These are phyloP conservation scores for Inga oerstediana DNA, from an alignment of 306 rosid genomes.

Conservation along the genomic window DNA sequence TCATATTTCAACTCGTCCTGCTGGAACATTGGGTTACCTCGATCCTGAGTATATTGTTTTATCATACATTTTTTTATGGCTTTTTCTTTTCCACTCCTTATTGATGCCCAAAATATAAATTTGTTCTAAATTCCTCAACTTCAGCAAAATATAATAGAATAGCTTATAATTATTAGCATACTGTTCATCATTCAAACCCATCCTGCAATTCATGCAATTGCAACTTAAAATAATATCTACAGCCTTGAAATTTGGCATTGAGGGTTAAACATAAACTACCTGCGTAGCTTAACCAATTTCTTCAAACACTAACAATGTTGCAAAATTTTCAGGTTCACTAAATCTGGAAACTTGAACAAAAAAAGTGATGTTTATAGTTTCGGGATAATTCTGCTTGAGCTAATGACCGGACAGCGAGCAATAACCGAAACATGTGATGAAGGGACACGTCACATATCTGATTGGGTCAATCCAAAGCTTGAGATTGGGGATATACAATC, in stretches of 20 bases:
- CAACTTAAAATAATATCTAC: not conserved
- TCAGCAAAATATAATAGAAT: not conserved
- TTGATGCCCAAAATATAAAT: not conserved
- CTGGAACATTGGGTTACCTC: constrained; percentile 37
- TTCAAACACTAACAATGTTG: not conserved
- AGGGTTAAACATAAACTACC: not conserved
- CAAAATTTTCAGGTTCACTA: not conserved
- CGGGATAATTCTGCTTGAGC: constrained; percentile 33
- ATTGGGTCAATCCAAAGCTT: constrained; percentile 7
- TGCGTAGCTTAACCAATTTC: not conserved
- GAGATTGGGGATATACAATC: constrained; percentile 20
- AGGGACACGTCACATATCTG: not conserved
- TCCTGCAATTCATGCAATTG: not conserved
- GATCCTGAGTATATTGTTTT: constrained; percentile 41
- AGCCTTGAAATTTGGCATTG: no score
- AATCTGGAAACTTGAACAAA: not conserved
- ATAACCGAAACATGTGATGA: not conserved
- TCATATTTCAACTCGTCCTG: constrained; percentile 37
- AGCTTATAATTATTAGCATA: no score
- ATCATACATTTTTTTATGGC: no score
- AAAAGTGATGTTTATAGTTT: constrained; percentile 20
- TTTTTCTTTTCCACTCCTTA: not conserved
- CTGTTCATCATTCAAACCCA: no score
- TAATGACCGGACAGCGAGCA: constrained; percentile 29
- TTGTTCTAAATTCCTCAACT: not conserved